Evolutionary conservation across 768 basidiomycete species (phyloP), one percentile per base, ranked within the genome.

Genomic region (Tricholoma sp.): DNA sequence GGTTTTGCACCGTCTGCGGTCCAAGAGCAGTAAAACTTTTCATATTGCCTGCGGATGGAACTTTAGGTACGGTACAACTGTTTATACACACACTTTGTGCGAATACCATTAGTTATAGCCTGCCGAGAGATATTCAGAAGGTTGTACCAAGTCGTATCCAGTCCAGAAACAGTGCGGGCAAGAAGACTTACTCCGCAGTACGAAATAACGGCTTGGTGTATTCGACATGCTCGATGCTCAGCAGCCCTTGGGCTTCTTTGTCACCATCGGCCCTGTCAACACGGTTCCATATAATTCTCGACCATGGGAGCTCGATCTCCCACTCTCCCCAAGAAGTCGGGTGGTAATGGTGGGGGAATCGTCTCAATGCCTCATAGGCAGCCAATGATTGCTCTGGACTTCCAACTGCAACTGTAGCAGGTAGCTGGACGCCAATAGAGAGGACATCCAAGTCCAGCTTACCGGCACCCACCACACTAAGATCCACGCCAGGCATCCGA

Each of bases 221-320:
- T 44, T 56, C 59, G 18, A 58, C 49, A 50, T 57, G 52, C 33
- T 59, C 59, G 17, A 58, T 56, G 18, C 55, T 56, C 41, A 59
- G 45, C 24, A 33, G 20, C 13, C 57, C 59, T 2, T 34, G 49
- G 17, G 54, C n/a, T 12, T 42, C 36, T 24, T 11, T n/a, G 4
- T 17, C n/a, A 37, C 39, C 36, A 41, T 45, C 53, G 12, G 13
- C 52, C 17, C 2, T 20, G 31, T 50, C 49, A 31, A 61, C 4
- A 50, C 59, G 55, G n/a, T 54, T 53, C 62, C 62, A 63, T 4
- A 59, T 57, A 8, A 60, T 54, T 29, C 45, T 63, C 12, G 54
- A 60, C 55, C 59, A 63, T 3, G 55, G 50, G 6, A 54, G 33
- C 9, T 59, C 59, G 32, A 56, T 55, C 6, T 50, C 54, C 57